Conservation (phyloP, 768 basidiomycete species). For the Amanita thiersii region DNA sequence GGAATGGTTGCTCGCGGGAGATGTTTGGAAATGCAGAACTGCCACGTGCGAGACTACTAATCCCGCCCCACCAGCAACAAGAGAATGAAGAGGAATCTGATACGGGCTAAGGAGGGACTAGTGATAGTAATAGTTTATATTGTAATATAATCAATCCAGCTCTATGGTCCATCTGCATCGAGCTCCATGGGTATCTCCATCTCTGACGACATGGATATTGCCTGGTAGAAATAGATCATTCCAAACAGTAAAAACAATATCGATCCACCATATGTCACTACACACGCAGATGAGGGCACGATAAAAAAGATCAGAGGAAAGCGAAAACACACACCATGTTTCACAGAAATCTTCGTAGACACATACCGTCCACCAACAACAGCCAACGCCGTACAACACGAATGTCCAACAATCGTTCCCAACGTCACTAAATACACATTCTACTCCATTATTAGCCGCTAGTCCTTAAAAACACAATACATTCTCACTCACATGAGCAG, state of each 20-base stretch:
- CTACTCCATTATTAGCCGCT: slow-evolving; percentile 37
- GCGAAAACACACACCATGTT: slow-evolving; percentile 59
- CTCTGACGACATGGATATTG: slow-evolving; percentile 28
- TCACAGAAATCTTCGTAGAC: slow-evolving; percentile 91
- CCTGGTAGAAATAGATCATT: slow-evolving; percentile 67
- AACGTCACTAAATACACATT: slow-evolving; percentile 87
- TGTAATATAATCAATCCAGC: too few species aligned
- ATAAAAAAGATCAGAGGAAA: slow-evolving; percentile 8
- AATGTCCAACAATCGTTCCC: slow-evolving; percentile 87
- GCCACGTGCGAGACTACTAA: too few species aligned
- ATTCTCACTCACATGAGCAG: slow-evolving; percentile 67
- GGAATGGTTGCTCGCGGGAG: too few species aligned
- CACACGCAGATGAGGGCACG: not conserved
- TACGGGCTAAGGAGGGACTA: too few species aligned
- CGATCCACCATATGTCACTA: slow-evolving; percentile 84
- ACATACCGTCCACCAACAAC: slow-evolving; percentile 91
- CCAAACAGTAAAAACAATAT: slow-evolving; percentile 80
- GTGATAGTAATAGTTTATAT: too few species aligned
- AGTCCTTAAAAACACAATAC: not conserved
- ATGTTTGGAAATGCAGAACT: too few species aligned
- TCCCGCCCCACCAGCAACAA: too few species aligned
- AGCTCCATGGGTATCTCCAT: slow-evolving; percentile 14
- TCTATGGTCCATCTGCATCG: not conserved
- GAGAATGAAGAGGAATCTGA: too few species aligned
- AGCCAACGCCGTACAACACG: slow-evolving; percentile 79